Base-by-base conservation (phyloP, 495 filamentous ascomycete species). In the Annulohypoxylon maeteangense region DNA sequence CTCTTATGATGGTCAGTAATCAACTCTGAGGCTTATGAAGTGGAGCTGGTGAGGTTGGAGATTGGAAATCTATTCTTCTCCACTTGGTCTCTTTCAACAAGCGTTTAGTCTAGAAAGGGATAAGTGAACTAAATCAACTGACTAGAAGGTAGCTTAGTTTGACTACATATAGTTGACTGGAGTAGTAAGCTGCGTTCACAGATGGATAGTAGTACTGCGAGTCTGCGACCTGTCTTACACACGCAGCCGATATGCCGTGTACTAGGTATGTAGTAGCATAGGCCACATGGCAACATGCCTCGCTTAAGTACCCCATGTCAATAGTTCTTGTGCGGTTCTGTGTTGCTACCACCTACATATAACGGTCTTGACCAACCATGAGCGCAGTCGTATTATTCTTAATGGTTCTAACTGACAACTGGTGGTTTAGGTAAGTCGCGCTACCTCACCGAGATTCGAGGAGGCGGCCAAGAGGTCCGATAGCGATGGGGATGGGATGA, bases 231-330 rank as follows among this genome's bases (percentile, higher is more conserved):
- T 60, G 64, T 55, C 69, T 67, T 42, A 25, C 40, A 8, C 54
- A 34, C 53, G 12, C 60, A 65, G 59, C 34, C 38, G 44, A 67
- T 53, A 62, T 71, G 51, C 57, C 58, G 50, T 54, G 14, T 2
- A 20, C 51, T 47, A 51, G 18, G 38, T 31, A 29, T 31, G 42
- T 42, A 31, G 34, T 38, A 53, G 62, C 45, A 16, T 48, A 45
- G 40, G n/a, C 50, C 40, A 62, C 50, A 63, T 48, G 18, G 57
- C 50, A 23, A 11, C 23, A 56, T 54, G 47, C 7, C 34, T 60
- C 59, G 59, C 51, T 67, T 60, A 34, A 62, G 58, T 34, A 55
- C 56, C 65, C 65, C 65, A 57, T 36, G 57, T 22, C 55, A 12
- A 63, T 63, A 61, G 25, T 22, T 25, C 25, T 50, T 23, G 5